Percentiles rank a stretch among this genome's conserved stretches.
Conservation (phyloP, 768 basidiomycete species). For the Pholiota molesta region DNA sequence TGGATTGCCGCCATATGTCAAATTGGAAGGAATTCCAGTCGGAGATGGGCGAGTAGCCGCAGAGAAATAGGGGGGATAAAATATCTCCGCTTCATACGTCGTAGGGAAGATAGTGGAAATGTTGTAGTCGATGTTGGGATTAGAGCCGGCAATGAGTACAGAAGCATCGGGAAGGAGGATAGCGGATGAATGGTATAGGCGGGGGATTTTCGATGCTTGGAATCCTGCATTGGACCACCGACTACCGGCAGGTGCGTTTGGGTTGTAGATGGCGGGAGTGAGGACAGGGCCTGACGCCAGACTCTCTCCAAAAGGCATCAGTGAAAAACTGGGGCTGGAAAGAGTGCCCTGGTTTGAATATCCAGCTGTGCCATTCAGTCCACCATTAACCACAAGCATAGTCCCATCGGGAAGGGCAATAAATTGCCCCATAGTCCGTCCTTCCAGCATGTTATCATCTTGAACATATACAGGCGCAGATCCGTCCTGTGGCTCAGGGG, state of each 20-base stretch:
- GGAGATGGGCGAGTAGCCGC: slow-evolving; percentile 70
- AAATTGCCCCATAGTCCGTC: slow-evolving; percentile 92
- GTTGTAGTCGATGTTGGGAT: slow-evolving; percentile 89
- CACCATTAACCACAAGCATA: slow-evolving; percentile 84
- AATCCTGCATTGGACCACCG: slow-evolving; percentile 77
- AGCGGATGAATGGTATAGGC: slow-evolving; percentile 91
- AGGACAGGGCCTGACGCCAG: slow-evolving; percentile 81
- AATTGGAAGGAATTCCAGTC: slow-evolving; percentile 65
- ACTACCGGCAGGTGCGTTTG: slow-evolving; percentile 66
- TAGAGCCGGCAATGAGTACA: slow-evolving; percentile 88
- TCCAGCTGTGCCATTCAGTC: slow-evolving; percentile 84
- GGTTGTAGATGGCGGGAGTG: slow-evolving; percentile 84
- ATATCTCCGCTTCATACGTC: slow-evolving; percentile 81
- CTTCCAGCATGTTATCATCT: slow-evolving; percentile 76
- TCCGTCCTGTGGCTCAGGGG: slow-evolving; percentile 79
- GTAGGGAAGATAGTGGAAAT: slow-evolving; percentile 66
- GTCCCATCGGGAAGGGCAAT: slow-evolving; percentile 80
- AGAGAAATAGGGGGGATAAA: slow-evolving; percentile 90
- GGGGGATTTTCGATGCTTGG: slow-evolving; percentile 61
- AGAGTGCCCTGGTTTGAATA: slow-evolving; percentile 62
- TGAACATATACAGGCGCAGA: slow-evolving; percentile 60
- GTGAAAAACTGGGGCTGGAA: slow-evolving; percentile 40
- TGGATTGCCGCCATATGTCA: slow-evolving; percentile 81
- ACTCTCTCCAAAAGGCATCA: slow-evolving; percentile 74
- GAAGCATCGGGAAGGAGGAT: slow-evolving; percentile 88